Base-by-base conservation (phyloP, 306 rosid genomes). In the Quercus berberidifolia region DNA sequence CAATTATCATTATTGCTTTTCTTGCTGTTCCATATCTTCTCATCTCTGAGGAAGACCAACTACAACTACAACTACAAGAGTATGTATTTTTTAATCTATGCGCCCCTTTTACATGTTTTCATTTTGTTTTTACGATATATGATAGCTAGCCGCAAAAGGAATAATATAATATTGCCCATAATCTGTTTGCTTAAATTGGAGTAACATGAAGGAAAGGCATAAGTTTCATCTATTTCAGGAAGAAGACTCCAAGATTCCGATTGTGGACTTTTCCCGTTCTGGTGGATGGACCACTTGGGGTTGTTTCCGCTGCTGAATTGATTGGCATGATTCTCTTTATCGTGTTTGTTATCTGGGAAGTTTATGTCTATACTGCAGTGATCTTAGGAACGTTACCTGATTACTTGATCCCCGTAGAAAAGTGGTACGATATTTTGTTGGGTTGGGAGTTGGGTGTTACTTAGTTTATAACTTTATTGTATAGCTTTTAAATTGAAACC, bases 191-290 rank as follows among this genome's bases (percentile, higher is more conserved):
- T 64, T 26, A 62, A 62, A 62, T 62, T 49, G 17, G 54, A 49
- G 54, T 26, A 62, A 62, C 52, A 49, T 56, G 23, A 33, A 79
- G 68, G 10, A 65, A 65, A 19, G 0, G 54, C 17, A 13, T 41
- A 49, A 49, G 15, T 13, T 49, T 68, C 19, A 68, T 14, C 54
- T 28, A 18, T 83, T 51, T 74, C 76, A 93, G 96, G 82, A 90
- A 87, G 81, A 90, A 85, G 86, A 69, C 23, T 67, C 94, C 98
- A 21, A 84, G 92, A 20, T 86, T 82, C 64, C 84, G 93, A 57
- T 86, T 92, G 74, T 94, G 97, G 98, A 94, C 98, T 1, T 86
- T 92, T 65, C 98, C 98, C 33, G 89, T 91, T 84, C 57, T 94
- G 60, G 90, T 94, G 65, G 88, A 90, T 23, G 98, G 97, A 55